phyloP scores from a whole-genome alignment of 2,329 filamentous ascomycete genomes.

The Apiospora koreana region DNA sequence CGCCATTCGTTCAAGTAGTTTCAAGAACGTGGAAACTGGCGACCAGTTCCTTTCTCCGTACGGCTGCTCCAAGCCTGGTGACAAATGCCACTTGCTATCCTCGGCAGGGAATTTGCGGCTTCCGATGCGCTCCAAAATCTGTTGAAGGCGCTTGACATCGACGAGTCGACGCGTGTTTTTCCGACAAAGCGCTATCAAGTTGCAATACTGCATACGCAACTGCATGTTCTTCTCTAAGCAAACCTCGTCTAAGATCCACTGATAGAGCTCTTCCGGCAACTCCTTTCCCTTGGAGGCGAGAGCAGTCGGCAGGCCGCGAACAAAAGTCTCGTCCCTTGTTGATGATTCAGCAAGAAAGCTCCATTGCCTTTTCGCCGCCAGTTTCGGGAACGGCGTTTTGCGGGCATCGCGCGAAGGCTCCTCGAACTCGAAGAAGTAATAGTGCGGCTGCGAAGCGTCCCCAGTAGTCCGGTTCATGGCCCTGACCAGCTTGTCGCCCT shows the following conservation, averaged over 20 bases:
- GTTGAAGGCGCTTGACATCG: conserved; percentile 45
- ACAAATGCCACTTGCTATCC: conserved; percentile 24
- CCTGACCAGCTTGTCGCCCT: conserved; percentile 35
- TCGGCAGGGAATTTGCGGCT: conserved; percentile 49
- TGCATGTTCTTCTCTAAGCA: conserved; percentile 55
- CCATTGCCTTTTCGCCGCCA: conserved; percentile 44
- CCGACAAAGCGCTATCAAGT: conserved; percentile 48
- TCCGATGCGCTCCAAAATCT: conserved; percentile 61
- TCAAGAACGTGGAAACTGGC: conserved; percentile 43
- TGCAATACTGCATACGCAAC: conserved; percentile 61
- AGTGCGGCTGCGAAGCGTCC: conserved; percentile 38
- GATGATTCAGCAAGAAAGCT: conserved; percentile 48
- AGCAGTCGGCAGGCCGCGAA: conserved; percentile 62
- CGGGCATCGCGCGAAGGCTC: conserved; percentile 27
- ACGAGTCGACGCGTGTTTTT: conserved; percentile 47
- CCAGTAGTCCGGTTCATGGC: conserved; percentile 54
- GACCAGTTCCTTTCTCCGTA: conserved; percentile 48
- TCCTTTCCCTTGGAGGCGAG: conserved; percentile 44
- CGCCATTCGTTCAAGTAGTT: conserved; percentile 41
- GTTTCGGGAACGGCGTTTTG: conserved; percentile 38
- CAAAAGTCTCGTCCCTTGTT: conserved; percentile 58
- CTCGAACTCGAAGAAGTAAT: conserved; percentile 52
- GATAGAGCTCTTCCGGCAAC: conserved; percentile 64
- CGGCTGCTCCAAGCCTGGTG: conserved; percentile 27
- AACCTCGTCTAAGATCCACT: conserved; percentile 66